Evolutionary conservation across 345 rosid species (phyloP), one percentile per base, ranked within the genome.

Genomic region (Noccaea bulbosa): DNA sequence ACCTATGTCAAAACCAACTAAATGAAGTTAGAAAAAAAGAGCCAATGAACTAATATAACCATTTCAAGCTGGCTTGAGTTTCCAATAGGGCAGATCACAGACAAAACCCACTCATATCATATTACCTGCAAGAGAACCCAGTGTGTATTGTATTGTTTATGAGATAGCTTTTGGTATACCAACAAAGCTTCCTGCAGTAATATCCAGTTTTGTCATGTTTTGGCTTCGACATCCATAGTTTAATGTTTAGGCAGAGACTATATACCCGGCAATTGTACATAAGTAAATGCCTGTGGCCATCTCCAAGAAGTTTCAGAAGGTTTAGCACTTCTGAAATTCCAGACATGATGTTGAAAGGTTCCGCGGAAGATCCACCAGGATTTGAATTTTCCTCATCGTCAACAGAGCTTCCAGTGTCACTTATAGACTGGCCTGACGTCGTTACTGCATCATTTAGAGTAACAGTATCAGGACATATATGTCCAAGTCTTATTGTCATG

Each of bases 111-210:
- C 11, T 32, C 59, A 20, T 34, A 12, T 27, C 27, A 50, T 77
- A 10, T 56, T 54, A 77, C 84, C 82, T 81, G 82, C 45, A 57
- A 38, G 67, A 78, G 84, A 59, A 78, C 78, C 82, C 80, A 81
- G 47, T 84, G 85, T 27, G 98, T 91, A 72, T 84, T 85, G 80
- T 89, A 91, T 75, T 93, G 97, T 83, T 83, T 91, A 74, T 68
- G 80, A 11, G 97, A 82, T 61, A 89, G 87, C 65, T 81, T 86
- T 68, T 79, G 80, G 78, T 76, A 91, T 59, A 70, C 79, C 75
- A 84, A 82, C 78, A 91, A 71, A 43, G 98, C 93, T 60, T 91
- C 97, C 98, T 91, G 84, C 55, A 82, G 61, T 55, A 30, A 66
- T 63, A 55, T 34, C 74, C 34, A 66, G 33, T 30, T 38, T 65